Base-by-base conservation (phyloP, 805 yeast species). In the Ogataea trehaloabstinens region DNA sequence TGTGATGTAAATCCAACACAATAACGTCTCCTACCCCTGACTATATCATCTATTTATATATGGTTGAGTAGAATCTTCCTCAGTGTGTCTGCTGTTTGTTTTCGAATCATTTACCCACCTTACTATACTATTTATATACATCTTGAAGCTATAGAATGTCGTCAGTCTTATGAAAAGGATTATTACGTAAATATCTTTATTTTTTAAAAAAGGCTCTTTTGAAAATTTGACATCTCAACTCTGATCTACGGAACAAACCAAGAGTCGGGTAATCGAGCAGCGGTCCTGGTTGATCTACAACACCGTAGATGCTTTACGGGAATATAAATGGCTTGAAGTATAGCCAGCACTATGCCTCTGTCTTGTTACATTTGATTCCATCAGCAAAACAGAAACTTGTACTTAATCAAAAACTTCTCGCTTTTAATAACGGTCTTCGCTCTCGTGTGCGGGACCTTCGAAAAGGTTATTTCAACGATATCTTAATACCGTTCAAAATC, bases 401-500 rank as follows among this genome's bases (percentile, higher is more conserved):
- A 2, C 37, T 54, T 24, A 37, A 42, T 19, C 37, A 35, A n/a
- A 41, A 39, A 16, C 41, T 53, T 5, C 37, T 31, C 4, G 17
- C 27, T n/a, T 39, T 51, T 37, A 53, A 50, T 25, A 36, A 35
- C n/a, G 41, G 48, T 2, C 19, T 53, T 12, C 25, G 34, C 20
- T 31, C 46, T 10, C 37, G 60, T 25, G 4, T 46, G 5, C 8
- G 19, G 3, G 60, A 55, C 31, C 42, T 52, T n/a, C 37, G 34
- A 19, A 37, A 37, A 18, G 58, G 60, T 2, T 50, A 45, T 21
- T 55, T 55, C 35, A 42, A 49, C 25, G 44, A 43, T 4, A 32
- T 53, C 12, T 18, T 35, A 1, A 34, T 55, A 1, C 58, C 58
- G 6, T 55, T 44, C 34, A 24, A 43, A 6, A 31, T 35, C 2